Evolutionary conservation across 257 asterid species (phyloP), one percentile per base, ranked within the genome.

Genomic region (Lantana camara): DNA sequence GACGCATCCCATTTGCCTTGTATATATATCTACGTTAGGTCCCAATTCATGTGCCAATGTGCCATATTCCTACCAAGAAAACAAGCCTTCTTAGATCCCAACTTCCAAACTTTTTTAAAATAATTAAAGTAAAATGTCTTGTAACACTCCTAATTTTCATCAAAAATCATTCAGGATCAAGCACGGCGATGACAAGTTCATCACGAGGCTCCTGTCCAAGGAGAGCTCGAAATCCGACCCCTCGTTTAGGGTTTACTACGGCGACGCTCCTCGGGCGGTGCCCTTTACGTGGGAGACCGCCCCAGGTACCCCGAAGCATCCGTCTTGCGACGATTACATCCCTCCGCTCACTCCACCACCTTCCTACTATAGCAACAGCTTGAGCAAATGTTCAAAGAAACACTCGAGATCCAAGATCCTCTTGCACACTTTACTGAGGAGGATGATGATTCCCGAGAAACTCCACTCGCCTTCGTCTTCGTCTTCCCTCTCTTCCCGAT

Each of bases 301-400:
- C 54, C 87, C 87, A 0, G 87, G 87, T 24, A 81, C 87, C 0
- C 87, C 87, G 0, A 81, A 81, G 29, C 87, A 78, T 66, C 8
- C n/a, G 1, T 67, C 68, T 13, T 49, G 68, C 0, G 32, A 56
- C 1, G 24, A 10, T 1, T 23, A 51, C 41, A 27, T 67, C 6
- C 87, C 87, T 17, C 87, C 84, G 0, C 80, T 81, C 16, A 81
- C 87, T 1, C 87, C 87, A 0, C 87, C 87, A 4, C 87, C 87
- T 0, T 75, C 84, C 0, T 81, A 66, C 60, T 73, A 29, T 55
- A 2, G 76, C 59, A 37, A 23, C 52, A 56, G 35, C n/a, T 4
- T 23, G 21, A 48, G 13, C 57, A 49, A 14, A 27, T 38, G 61
- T 37, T 63, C 69, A 4, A 72, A 22, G 3, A 53, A 50, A 4